Evolutionary conservation across 805 yeast genomes (phyloP).

Genomic region (Teunomyces barrocoloradensis): DNA sequence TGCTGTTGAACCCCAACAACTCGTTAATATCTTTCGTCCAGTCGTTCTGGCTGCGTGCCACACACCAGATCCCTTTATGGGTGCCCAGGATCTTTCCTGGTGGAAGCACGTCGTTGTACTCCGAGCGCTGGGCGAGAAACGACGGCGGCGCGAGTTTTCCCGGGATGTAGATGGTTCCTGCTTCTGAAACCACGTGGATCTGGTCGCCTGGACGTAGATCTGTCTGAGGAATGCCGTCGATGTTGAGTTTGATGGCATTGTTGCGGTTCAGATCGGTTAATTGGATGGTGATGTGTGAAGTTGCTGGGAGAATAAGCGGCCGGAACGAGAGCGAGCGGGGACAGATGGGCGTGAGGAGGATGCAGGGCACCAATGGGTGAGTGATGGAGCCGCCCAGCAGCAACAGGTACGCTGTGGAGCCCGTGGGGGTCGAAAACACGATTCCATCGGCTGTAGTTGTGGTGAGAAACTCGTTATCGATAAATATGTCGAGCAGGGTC

Average conservation of each 20-base stretch:
- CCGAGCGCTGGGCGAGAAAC: conserved; percentile 1
- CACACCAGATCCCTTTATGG: conserved; percentile 73
- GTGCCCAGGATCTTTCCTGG: conserved; percentile 5
- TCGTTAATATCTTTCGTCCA: conserved; percentile 92
- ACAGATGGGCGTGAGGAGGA: conserved; percentile 84
- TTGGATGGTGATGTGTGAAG: conserved; percentile 67
- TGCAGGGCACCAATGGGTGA: conserved; percentile 82
- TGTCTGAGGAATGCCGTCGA: conserved; percentile 82
- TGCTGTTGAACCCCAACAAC: conserved; percentile 81
- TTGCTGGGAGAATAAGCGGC: conserved; percentile 78
- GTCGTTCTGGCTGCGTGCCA: conserved; percentile 77
- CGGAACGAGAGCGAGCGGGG: conserved; percentile 89
- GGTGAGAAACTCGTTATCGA: conserved; percentile 82
- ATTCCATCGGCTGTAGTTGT: conserved; percentile 93
- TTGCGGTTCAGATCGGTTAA: conserved; percentile 46
- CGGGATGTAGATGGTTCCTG: conserved; percentile 49
- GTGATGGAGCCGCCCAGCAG: conserved; percentile 92
- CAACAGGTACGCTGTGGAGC: conserved; percentile 89
- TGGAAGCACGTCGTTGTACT: conserved; percentile 1
- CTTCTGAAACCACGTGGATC: conserved; percentile 66
- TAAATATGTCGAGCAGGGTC: conserved; percentile 76
- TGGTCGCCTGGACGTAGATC: conserved; percentile 74
- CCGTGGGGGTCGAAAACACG: conserved; percentile 85
- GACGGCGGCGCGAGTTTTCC: conserved; percentile 46
- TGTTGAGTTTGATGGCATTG: conserved; percentile 51